Evolutionary conservation across 78 protist genomes (phyloP).

Genomic region (Emiliania huxleyi): DNA sequence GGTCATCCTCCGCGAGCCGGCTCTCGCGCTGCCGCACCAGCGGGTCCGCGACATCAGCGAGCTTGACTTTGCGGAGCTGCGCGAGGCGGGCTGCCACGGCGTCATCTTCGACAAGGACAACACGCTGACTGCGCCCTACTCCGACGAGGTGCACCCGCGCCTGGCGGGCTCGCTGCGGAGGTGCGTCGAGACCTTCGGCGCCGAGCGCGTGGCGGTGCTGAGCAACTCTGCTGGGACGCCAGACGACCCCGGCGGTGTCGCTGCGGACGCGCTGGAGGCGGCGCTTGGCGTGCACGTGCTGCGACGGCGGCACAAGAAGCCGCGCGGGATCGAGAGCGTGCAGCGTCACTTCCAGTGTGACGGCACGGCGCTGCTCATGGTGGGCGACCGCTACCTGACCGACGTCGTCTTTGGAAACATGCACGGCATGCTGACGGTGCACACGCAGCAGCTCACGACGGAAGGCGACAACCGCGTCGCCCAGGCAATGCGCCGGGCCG

Average conservation of each 20-base stretch:
- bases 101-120: not conserved
- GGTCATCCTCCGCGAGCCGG: not conserved
- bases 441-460: not conserved
- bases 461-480: not conserved
- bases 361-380: not conserved
- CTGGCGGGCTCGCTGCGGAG: not conserved
- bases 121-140: not conserved
- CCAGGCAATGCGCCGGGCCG: not conserved
- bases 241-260: not conserved
- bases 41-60: not conserved
- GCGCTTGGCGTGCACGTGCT: not conserved
- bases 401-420: not conserved
- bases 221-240: not conserved
- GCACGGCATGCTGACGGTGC: slow-evolving; percentile 17
- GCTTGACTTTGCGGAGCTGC: not conserved
- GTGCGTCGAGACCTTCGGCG: not conserved
- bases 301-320: not conserved
- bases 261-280: not conserved
- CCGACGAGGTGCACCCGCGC: not conserved
- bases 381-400: not conserved
- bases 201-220: not conserved
- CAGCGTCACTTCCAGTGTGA: not conserved
- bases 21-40: not conserved
- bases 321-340: not conserved
- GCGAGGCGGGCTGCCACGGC: not conserved